Conservation (phyloP, 768 basidiomycete genomes). For the Tricholoma sp. region DNA sequence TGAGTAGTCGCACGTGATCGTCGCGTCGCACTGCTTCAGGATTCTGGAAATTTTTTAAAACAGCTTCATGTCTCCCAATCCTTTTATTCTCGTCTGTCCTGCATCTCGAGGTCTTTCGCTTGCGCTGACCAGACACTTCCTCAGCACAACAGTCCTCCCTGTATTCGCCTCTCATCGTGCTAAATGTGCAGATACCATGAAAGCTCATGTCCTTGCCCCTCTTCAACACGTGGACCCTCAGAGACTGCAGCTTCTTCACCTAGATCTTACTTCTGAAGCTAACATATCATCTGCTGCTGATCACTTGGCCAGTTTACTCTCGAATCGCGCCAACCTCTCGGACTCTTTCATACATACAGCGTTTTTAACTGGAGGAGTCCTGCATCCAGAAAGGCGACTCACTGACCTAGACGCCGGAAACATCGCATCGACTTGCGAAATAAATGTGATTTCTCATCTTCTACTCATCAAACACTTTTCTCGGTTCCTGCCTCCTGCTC, state of each 20-base stretch:
- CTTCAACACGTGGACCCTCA: slow-evolving; percentile 36
- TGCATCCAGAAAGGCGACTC: slow-evolving; percentile 51
- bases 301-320: slow-evolving; percentile 30
- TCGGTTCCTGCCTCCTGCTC: slow-evolving; percentile 43
- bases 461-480: slow-evolving; percentile 60
- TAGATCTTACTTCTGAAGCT: slow-evolving; percentile 48
- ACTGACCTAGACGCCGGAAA: slow-evolving; percentile 38
- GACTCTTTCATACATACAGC: slow-evolving; percentile 46
- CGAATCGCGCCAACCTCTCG: slow-evolving; percentile 4
- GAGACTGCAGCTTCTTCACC: slow-evolving; percentile 40
- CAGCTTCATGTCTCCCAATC: slow-evolving; percentile 24
- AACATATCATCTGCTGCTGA: slow-evolving; percentile 46
- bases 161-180: slow-evolving; percentile 53
- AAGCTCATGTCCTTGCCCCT: slow-evolving; percentile 36
- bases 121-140: slow-evolving; percentile 49
- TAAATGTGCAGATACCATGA: slow-evolving; percentile 28
- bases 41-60: no score
- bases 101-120: slow-evolving; percentile 54
- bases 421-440: slow-evolving; percentile 43
- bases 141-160: slow-evolving; percentile 44
- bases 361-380: slow-evolving; percentile 50
- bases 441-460: slow-evolving; percentile 57
- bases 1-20: no score
- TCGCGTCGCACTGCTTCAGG: no score
- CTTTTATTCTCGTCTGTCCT: slow-evolving; percentile 50